These are phyloP conservation scores for Delitschia confertaspora DNA, from an alignment of 495 filamentous ascomycete species.

Conservation along the genomic window DNA sequence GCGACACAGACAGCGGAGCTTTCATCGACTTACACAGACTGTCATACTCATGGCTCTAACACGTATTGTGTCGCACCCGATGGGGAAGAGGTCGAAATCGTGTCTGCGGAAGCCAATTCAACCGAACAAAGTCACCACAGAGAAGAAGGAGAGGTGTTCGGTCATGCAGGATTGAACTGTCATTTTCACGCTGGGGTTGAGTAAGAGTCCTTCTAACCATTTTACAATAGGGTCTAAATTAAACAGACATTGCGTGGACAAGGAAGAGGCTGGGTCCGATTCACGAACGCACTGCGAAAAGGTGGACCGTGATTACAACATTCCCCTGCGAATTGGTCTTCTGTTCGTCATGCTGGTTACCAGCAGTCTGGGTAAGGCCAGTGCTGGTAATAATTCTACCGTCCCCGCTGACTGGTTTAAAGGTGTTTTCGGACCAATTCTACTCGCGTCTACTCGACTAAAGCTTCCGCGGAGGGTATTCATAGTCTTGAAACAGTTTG, in stretches of 20 bases:
- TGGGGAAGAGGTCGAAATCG: slow-evolving; percentile 43
- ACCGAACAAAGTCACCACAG: slow-evolving; percentile 14
- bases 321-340: slow-evolving; percentile 49
- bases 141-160: slow-evolving; percentile 29
- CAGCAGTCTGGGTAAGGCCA: slow-evolving; percentile 32
- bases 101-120: slow-evolving; percentile 1
- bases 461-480: slow-evolving; percentile 36
- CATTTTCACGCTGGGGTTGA: slow-evolving; percentile 62
- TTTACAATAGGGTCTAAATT: slow-evolving; percentile 5
- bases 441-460: slow-evolving; percentile 30
- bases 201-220: slow-evolving; percentile 32
- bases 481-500: slow-evolving; percentile 58
- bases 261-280: slow-evolving; percentile 34
- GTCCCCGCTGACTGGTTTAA: neutral
- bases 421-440: slow-evolving; percentile 42
- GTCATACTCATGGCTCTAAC: slow-evolving; percentile 42
- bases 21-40: slow-evolving; percentile 44
- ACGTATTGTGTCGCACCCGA: slow-evolving; percentile 43
- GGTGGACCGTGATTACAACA: slow-evolving; percentile 48
- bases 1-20: slow-evolving; percentile 39
- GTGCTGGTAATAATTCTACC: neutral
- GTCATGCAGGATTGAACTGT: slow-evolving; percentile 35
- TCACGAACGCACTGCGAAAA: slow-evolving; percentile 40
- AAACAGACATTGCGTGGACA: slow-evolving; percentile 43
- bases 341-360: slow-evolving; percentile 52